A percentile compares a stretch with the other conserved stretches of the same genome.
Evolutionary conservation across 805 yeast genomes (phyloP).

Genomic region (Kuraishia ogatae): DNA sequence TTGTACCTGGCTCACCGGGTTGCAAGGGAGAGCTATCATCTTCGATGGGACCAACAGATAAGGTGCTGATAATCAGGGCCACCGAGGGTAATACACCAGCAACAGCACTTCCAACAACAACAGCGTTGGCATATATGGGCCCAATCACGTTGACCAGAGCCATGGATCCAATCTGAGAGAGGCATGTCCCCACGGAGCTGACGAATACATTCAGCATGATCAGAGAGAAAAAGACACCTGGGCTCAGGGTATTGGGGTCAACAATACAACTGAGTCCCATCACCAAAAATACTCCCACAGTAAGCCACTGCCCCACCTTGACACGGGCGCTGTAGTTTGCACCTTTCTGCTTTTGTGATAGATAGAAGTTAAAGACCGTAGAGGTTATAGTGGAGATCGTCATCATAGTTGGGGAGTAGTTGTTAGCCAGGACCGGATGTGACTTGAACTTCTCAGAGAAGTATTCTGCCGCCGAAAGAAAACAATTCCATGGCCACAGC

Average conservation of each 20-base stretch:
- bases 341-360: constrained; percentile 59
- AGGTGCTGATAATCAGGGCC: constrained; percentile 49
- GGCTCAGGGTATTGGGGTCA: constrained; percentile 23
- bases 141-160: constrained; percentile 78
- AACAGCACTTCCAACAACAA: constrained; percentile 90
- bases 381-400: constrained; percentile 68
- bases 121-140: constrained; percentile 74
- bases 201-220: constrained; percentile 56
- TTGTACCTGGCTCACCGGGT: neutral
- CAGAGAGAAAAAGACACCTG: constrained; percentile 34
- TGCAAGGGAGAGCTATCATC: neutral
- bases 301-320: constrained; percentile 48
- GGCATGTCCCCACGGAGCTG: constrained; percentile 69
- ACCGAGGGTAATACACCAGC: constrained; percentile 90
- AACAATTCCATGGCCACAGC: constrained; percentile 96
- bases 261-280: constrained; percentile 44
- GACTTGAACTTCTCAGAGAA: constrained; percentile 52
- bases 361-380: constrained; percentile 44
- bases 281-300: constrained; percentile 45
- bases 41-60: constrained; percentile 15
- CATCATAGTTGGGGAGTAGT: constrained; percentile 83
- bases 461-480: constrained; percentile 78
- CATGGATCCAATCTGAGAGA: constrained; percentile 85
- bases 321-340: constrained; percentile 52
- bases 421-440: constrained; percentile 40